Evolutionary conservation across 805 yeast species (phyloP).

Genomic region (Sungouiozyma ichnusensis): DNA sequence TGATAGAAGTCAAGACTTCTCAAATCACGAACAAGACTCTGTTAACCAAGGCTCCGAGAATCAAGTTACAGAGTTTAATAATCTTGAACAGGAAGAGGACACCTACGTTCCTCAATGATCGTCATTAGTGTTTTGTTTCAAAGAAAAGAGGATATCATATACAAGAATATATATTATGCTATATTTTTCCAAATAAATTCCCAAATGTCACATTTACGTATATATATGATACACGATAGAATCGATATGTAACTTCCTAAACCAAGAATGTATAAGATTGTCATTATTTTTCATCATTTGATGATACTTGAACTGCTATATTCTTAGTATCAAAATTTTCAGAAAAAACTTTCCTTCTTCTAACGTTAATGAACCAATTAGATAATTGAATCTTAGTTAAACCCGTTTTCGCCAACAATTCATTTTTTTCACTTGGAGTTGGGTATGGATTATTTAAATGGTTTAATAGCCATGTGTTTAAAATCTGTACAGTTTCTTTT

Average conservation of each 20-base stretch:
- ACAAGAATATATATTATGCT: background rate
- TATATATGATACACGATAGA: constrained; percentile 1
- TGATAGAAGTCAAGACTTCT: background rate
- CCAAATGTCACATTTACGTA: background rate
- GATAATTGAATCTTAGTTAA: constrained; percentile 70
- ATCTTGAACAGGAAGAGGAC: constrained; percentile 16
- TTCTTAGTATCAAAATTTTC: constrained; percentile 7
- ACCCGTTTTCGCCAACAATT: constrained; percentile 61
- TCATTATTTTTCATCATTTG: background rate
- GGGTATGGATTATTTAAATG: constrained; percentile 81
- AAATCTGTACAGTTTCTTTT: constrained; percentile 60
- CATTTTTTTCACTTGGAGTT: constrained; percentile 64
- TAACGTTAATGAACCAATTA: constrained; percentile 83
- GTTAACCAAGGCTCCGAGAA: background rate
- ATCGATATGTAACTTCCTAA: background rate
- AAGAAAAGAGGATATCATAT: background rate
- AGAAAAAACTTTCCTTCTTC: constrained; percentile 54
- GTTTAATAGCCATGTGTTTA: constrained; percentile 62
- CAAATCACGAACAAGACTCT: background rate
- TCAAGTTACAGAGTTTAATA: background rate
- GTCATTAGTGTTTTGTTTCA: background rate
- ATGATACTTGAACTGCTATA: background rate
- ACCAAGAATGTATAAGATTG: too few relatives aligned
- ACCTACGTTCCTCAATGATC: constrained; percentile 17
- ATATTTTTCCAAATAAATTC: background rate